These are phyloP conservation scores for Gentiana straminea DNA, from an alignment of 257 asterid species.

Conservation along the genomic window DNA sequence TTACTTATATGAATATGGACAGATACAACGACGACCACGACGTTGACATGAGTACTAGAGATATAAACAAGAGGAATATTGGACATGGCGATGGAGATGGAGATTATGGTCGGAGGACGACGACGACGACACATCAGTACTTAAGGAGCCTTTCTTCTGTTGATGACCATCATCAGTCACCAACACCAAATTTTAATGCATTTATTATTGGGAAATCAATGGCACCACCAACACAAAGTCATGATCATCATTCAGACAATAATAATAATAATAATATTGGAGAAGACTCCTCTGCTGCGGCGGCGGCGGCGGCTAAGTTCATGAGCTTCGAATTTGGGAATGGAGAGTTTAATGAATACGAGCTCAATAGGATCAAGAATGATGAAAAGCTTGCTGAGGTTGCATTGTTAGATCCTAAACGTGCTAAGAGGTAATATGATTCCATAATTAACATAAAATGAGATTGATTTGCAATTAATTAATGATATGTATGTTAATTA, in stretches of 20 bases:
- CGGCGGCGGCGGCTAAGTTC: conserved; percentile 8
- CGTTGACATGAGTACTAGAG: conserved; percentile 18
- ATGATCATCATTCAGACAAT: too few relatives aligned
- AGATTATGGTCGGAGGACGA: conserved; percentile 27
- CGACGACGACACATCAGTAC: conserved; percentile 29
- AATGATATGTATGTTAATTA: conserved; percentile 1
- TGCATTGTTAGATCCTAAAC: conserved; percentile 72
- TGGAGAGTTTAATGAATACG: conserved; percentile 65
- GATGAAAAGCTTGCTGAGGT: conserved; percentile 85
- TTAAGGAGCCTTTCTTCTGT: conserved; percentile 58
- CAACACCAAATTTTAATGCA: too few relatives aligned
- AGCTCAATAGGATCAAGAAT: conserved; percentile 68
- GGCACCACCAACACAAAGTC: too few relatives aligned
- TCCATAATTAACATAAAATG: neutral
- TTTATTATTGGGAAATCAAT: too few relatives aligned
- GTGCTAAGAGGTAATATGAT: conserved; percentile 64
- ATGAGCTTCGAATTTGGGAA: conserved; percentile 46
- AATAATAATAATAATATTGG: too few relatives aligned
- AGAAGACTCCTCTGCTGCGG: too few relatives aligned
- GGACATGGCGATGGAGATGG: conserved; percentile 11
- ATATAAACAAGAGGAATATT: conserved; percentile 48
- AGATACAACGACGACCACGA: too few relatives aligned
- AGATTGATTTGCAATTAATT: neutral
- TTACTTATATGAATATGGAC: conserved; percentile 44
- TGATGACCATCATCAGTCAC: too few relatives aligned